Percentiles rank a stretch among this genome's conserved stretches.
phyloP scores from a whole-genome alignment of 2,329 filamentous ascomycete species.

The Lomentospora prolificans region DNA sequence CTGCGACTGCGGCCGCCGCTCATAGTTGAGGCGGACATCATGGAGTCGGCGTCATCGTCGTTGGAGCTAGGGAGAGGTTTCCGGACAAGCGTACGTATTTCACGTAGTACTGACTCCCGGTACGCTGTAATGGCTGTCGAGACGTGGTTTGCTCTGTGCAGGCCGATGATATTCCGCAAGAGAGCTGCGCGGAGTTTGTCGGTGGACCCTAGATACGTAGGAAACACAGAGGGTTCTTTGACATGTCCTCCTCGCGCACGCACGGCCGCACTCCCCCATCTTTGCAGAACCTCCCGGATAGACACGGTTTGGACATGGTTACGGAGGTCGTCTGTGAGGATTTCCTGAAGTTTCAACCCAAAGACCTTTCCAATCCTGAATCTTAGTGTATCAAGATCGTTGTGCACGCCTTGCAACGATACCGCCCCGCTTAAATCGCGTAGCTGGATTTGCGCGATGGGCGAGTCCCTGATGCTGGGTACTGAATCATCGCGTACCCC shows the following conservation, averaged over 20 bases:
- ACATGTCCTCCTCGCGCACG: constrained; percentile 59
- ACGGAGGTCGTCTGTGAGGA: constrained; percentile 69
- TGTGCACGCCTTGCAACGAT: constrained; percentile 69
- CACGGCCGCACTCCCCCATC: constrained; percentile 73
- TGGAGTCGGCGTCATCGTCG: constrained; percentile 87
- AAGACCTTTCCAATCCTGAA: constrained; percentile 79
- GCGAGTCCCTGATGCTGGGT: constrained; percentile 18
- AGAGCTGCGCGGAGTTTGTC: constrained; percentile 62
- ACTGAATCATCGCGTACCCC: constrained; percentile 45
- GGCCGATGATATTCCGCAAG: constrained; percentile 60
- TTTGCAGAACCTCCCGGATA: constrained; percentile 61
- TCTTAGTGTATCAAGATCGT: constrained; percentile 66
- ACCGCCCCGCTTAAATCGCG: constrained; percentile 67
- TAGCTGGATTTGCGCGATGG: constrained; percentile 24
- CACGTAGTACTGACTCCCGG: constrained; percentile 71
- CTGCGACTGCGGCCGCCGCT: constrained; percentile 48
- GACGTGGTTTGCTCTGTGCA: constrained; percentile 75
- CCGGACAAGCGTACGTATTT: constrained; percentile 78
- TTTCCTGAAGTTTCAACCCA: constrained; percentile 67
- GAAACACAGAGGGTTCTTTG: constrained; percentile 58
- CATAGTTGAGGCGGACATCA: constrained; percentile 74
- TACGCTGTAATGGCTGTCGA: constrained; percentile 74
- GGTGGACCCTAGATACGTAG: constrained; percentile 68
- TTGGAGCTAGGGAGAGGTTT: constrained; percentile 82
- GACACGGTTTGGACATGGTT: constrained; percentile 70